Percentiles rank a stretch among this genome's conserved stretches.
Conservation (phyloP, 176 grass and related monocot species). For the Dendrocalamus sinicus region DNA sequence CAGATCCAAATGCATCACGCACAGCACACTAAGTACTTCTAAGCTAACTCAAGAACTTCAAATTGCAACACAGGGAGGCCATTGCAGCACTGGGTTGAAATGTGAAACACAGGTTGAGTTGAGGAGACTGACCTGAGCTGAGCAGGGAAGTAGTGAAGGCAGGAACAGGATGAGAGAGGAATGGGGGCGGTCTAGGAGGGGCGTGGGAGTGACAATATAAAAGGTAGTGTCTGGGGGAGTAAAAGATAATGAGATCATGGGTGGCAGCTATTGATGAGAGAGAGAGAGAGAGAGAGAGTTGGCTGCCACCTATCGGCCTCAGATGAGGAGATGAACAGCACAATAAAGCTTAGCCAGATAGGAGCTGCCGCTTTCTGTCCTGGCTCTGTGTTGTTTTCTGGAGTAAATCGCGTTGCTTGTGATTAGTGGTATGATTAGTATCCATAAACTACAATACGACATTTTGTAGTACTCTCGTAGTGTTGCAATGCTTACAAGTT, state of each 20-base stretch:
- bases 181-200: neutral
- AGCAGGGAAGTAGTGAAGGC: constrained; percentile 49
- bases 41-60: neutral
- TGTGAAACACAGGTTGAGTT: neutral
- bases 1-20: constrained; percentile 53
- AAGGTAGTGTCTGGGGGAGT: constrained; percentile 40
- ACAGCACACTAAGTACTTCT: neutral
- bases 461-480: neutral
- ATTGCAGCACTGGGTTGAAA: neutral
- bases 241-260: constrained; percentile 54
- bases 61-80: constrained; percentile 1
- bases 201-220: constrained; percentile 51
- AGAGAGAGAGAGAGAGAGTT: neutral
- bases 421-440: constrained; percentile 19
- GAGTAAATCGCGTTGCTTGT: constrained; percentile 2
- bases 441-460: neutral
- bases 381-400: constrained; percentile 8
- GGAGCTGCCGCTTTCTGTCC: constrained; percentile 37
- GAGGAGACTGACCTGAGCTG: constrained; percentile 63
- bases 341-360: constrained; percentile 14
- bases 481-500: constrained; percentile 27
- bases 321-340: neutral
- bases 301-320: neutral
- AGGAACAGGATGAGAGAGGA: constrained; percentile 33
- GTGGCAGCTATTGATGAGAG: constrained; percentile 54